Conservation (phyloP, 2,329 filamentous ascomycete genomes). For the Apiospora sp. region DNA sequence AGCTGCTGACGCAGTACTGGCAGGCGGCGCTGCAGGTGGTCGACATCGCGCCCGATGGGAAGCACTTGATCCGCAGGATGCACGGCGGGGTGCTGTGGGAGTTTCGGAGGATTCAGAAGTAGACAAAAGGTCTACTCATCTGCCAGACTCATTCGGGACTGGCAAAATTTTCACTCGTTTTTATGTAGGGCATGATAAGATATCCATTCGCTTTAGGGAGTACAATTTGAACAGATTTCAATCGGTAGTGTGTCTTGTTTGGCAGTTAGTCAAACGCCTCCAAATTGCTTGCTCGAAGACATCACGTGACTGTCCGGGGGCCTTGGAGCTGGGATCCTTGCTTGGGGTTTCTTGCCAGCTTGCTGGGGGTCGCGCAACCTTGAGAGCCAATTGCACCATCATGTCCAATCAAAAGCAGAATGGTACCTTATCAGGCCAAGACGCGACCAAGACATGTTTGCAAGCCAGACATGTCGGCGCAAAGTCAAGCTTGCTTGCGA, state of each 20-base stretch:
- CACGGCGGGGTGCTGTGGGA: slow-evolving; percentile 20
- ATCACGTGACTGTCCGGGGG: background rate
- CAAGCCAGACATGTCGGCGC: background rate
- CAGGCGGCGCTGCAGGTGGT: background rate
- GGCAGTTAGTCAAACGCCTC: too few relatives aligned
- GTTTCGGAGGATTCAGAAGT: slow-evolving; percentile 2
- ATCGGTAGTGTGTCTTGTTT: background rate
- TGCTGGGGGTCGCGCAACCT: background rate
- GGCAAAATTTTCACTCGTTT: too few relatives aligned
- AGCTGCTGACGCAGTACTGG: background rate
- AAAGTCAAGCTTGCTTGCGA: slow-evolving; percentile 2
- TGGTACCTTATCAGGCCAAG: slow-evolving; percentile 7
- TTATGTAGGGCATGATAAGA: too few relatives aligned
- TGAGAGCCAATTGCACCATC: background rate
- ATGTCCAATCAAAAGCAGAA: background rate
- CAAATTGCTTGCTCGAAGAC: background rate
- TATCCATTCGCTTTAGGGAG: too few relatives aligned
- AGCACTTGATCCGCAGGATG: background rate
- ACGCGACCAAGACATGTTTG: slow-evolving; percentile 6
- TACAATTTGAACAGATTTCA: background rate
- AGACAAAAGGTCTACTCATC: background rate
- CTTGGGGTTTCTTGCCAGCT: too few relatives aligned
- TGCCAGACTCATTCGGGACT: background rate
- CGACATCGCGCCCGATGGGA: background rate
- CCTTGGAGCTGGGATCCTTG: background rate